Evolutionary conservation across 2,329 filamentous ascomycete genomes (phyloP), one percentile per base, ranked within the genome.

Genomic region (Botrytis porri): DNA sequence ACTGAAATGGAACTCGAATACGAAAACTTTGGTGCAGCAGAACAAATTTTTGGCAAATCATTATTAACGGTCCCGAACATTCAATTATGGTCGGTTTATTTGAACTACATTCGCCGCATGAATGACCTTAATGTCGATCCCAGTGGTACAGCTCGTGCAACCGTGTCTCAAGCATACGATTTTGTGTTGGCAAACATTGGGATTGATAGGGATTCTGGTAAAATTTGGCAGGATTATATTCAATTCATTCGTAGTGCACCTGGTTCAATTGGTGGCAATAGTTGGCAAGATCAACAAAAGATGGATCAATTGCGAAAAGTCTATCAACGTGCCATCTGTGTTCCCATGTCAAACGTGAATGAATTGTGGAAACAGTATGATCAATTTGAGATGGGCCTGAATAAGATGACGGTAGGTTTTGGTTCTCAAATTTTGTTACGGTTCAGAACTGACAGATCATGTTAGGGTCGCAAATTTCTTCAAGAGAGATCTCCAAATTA

Each of bases 271-370:
- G 95, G 95, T 39, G 96, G 95, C 61, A 91, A 87, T 73, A 91
- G 89, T 73, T 99, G 96, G 97, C 95, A 98, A 82, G 96, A 98
- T 80, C 93, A 95, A 83, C 96, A 98, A 81, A 99, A 99, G 86
- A 97, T 97, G 92, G 96, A 99, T 79, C 86, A 93, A 77, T 84
- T 99, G 69, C 91, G 96, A 74, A 97, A 97, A 81, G 93, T 93
- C 0, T 99, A 98, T 81, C 95, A 98, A 79, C 92, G 92, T 70
- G 95, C 95, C 22, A 93, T 98, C 73, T 91, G 89, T 76, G 89
- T 98, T 57, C 97, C 97, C 7, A 97, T 94, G 75, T 89, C 91
- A 71, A 92, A 92, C 45, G 89, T 97, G 66, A 93, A 95, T 79
- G 88, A 88, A 70, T 84, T 99, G 22, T 99, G 96, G 97, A 97